Percentiles rank a stretch among this genome's conserved stretches.
Conservation (phyloP, 2,329 filamentous ascomycete genomes). For the Monosporascus sp. region DNA sequence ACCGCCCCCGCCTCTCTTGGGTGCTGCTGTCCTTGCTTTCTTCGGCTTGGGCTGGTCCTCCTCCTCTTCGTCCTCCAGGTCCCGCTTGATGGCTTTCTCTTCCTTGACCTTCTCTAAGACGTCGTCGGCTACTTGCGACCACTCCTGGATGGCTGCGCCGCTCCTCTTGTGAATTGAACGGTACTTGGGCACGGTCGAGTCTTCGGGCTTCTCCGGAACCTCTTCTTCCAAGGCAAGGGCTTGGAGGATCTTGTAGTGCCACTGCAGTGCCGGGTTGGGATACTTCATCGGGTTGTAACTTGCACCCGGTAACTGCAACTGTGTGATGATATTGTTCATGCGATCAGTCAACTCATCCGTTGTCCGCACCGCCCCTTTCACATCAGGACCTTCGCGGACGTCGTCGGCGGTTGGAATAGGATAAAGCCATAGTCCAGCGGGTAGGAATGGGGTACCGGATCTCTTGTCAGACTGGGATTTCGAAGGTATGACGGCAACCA, state of each 20-base stretch:
- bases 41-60: slow-evolving; percentile 38
- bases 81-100: slow-evolving; percentile 44
- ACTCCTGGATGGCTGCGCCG: slow-evolving; percentile 71
- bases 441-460: slow-evolving; percentile 63
- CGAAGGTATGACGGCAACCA: slow-evolving; percentile 79
- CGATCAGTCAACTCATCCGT: slow-evolving; percentile 69
- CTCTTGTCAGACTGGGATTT: slow-evolving; percentile 58
- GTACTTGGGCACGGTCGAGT: slow-evolving; percentile 79
- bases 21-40: slow-evolving; percentile 32
- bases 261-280: slow-evolving; percentile 87
- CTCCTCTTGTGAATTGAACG: slow-evolving; percentile 86
- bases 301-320: slow-evolving; percentile 81
- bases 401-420: slow-evolving; percentile 89
- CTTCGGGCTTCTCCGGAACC: slow-evolving; percentile 64
- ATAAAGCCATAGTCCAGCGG: slow-evolving; percentile 82
- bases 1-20: slow-evolving; percentile 23
- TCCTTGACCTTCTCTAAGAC: slow-evolving; percentile 37
- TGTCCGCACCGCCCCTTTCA: slow-evolving; percentile 44
- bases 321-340: slow-evolving; percentile 79
- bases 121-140: slow-evolving; percentile 63
- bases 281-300: slow-evolving; percentile 82
- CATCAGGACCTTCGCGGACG: slow-evolving; percentile 67
- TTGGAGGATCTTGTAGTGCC: slow-evolving; percentile 95
- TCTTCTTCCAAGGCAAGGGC: slow-evolving; percentile 89
- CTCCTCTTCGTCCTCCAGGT: slow-evolving; percentile 38